Base-by-base conservation (phyloP, 2,329 filamentous ascomycete species). In the Aureobasidium sp. region DNA sequence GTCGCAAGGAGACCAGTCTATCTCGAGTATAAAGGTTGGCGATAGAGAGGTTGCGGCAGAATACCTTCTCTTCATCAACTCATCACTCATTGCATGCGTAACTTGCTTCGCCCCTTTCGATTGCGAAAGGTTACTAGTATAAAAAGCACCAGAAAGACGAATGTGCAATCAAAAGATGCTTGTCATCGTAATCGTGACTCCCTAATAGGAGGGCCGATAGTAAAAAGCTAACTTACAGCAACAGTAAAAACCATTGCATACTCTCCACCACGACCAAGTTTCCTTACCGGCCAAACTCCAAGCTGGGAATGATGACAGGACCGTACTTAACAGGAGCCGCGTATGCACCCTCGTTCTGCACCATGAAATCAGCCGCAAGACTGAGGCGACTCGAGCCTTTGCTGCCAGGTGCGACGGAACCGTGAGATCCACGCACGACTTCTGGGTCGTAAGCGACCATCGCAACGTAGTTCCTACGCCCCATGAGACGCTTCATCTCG, bases 381-480 rank as follows among this genome's bases (percentile, higher is more conserved):
- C 90, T 96, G 69, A 99, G 73, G 78, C 78, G 76, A 69, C 65
- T 74, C 73, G 61, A 59, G 46, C 62, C 69, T 63, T 42, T 64
- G 67, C 64, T 60, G 7, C 74, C 73, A 64, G 62, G 52, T 27
- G 63, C 62, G 5, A 53, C 47, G 5, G 62, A 50, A 10, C 64
- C 66, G 59, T 72, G 73, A 12, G 63, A 63, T 12, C 71, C 71
- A 59, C 81, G 80, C 34, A 90, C 83, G 55, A 86, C 82, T 64
- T 96, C 91, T 0, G 93, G 91, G 72, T 99, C 94, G 73, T 93
- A 97, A 0, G 90, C 90, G n/a, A 97, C 88, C 67, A 95, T 88
- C 0, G 93, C 91, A 13, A 93, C 87, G 71, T 97, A 99, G 72
- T 97, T 97, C 63, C 94, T 82, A 46, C 93, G 82, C 0, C 88